Evolutionary conservation across 768 basidiomycete genomes (phyloP), one percentile per base, ranked within the genome.

Genomic region (Amanita phalloides): DNA sequence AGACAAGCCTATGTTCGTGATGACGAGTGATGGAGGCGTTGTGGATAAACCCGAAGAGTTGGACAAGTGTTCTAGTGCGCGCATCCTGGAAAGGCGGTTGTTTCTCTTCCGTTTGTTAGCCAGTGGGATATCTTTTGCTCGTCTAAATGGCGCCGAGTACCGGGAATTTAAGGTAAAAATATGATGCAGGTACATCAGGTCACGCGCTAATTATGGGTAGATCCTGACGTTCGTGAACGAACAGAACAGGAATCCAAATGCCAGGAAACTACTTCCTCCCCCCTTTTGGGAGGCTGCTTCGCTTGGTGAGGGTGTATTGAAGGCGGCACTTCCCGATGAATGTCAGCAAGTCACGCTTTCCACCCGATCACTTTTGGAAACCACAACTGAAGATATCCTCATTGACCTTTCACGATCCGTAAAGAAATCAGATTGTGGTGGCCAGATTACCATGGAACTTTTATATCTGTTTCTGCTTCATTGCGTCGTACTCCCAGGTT

Each of bases 1-100:
- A 28, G 11, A 32, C 28, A 54, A 84, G 80, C 84, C 85, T 1
- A 83, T 86, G 81, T 84, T 84, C 51, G 69, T 77, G 26, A 67
- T 86, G 64, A 65, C 70, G 17, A 74, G 77, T 53, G 82, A 82
- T 49, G 82, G 79, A 6, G 76, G 71, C 6, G 42, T 63, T 3
- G 52, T 57, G 3, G 53, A 58, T 0, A 42, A 53, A 23, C n/a
- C 43, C 10, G 43, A 33, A 11, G 21, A 36, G 11, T 17, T 36
- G n/a, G 25, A 37, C 42, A 52, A 61, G 6, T 55, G 56, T 20
- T 38, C 45, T 5, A 48, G 49, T 21, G 57, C 41, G 42, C 62
- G 66, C 20, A 62, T 73, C 13, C 65, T 85, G 1, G 56, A 63
- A 4, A 78, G 82, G 50, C 70, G 82, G 4, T 38, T 62, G 1